Percentiles rank a stretch among this genome's conserved stretches.
These are phyloP conservation scores for Komagataella kurtzmanii DNA, from an alignment of 805 yeast species.

Conservation along the genomic window DNA sequence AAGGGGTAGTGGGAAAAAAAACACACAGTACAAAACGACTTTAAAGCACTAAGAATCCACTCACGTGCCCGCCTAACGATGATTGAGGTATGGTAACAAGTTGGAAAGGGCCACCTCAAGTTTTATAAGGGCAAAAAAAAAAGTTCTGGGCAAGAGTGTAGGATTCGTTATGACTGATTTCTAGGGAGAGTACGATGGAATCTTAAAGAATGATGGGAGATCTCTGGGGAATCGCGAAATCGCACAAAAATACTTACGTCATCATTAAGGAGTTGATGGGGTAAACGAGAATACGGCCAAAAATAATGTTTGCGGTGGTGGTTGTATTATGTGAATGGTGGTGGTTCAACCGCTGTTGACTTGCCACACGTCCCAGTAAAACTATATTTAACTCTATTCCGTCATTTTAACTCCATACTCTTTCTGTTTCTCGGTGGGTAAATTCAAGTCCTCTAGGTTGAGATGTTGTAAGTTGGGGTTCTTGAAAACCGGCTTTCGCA, in stretches of 20 bases:
- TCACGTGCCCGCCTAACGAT: not conserved
- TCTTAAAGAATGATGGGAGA: not conserved
- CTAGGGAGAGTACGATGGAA: not conserved
- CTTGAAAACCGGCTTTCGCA: conserved; percentile 2
- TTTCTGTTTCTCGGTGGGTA: not conserved
- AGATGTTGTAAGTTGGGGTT: conserved; percentile 14
- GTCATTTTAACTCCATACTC: not conserved
- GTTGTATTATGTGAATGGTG: not conserved
- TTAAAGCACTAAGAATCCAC: not conserved
- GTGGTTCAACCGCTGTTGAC: not conserved
- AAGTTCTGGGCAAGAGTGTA: not conserved
- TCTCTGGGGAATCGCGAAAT: not conserved
- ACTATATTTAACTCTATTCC: not conserved
- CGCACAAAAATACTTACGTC: not conserved
- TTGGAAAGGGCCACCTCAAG: not conserved
- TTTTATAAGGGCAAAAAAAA: no score
- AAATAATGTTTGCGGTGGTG: not conserved
- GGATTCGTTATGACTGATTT: not conserved
- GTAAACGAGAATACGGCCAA: not conserved
- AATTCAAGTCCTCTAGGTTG: conserved; percentile 6
- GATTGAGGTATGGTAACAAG: not conserved
- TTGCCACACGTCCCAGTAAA: not conserved
- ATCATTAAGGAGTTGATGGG: not conserved
- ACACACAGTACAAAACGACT: not conserved
- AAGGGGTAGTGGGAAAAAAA: not conserved